Evolutionary conservation across 306 rosid species (phyloP).

Genomic region (Fagus sylvatica): DNA sequence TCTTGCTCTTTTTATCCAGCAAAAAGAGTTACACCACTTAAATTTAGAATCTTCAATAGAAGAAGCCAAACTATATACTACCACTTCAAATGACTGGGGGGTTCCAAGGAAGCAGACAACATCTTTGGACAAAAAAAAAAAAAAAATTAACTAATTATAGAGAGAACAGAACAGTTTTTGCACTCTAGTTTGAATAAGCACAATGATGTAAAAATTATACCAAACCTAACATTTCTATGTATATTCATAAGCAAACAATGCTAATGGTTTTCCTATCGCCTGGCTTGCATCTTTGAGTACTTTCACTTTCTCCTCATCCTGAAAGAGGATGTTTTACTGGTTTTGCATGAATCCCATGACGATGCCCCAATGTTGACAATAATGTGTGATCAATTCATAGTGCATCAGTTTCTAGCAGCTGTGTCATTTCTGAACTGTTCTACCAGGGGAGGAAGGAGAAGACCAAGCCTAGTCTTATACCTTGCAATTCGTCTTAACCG

Average conservation of each 20-base stretch:
- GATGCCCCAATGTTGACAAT: neutral
- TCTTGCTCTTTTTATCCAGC: too few species aligned
- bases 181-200: neutral
- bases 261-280: neutral
- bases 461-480: conserved; percentile 82
- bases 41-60: neutral
- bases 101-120: neutral
- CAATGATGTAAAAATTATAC: neutral
- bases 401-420: conserved; percentile 54
- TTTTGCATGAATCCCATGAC: neutral
- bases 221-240: neutral
- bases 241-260: neutral
- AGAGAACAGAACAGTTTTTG: neutral
- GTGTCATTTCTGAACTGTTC: conserved; percentile 66
- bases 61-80: neutral
- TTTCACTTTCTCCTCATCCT: neutral
- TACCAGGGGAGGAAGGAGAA: conserved; percentile 74
- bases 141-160: neutral
- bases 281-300: neutral
- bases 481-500: conserved; percentile 68
- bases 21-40: neutral
- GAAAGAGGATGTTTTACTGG: neutral
- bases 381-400: conserved; percentile 21
- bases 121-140: neutral
- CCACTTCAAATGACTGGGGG: neutral